Evolutionary conservation across 2,329 filamentous ascomycete species (phyloP), one percentile per base, ranked within the genome.

Genomic region (Cladosporium sp.): DNA sequence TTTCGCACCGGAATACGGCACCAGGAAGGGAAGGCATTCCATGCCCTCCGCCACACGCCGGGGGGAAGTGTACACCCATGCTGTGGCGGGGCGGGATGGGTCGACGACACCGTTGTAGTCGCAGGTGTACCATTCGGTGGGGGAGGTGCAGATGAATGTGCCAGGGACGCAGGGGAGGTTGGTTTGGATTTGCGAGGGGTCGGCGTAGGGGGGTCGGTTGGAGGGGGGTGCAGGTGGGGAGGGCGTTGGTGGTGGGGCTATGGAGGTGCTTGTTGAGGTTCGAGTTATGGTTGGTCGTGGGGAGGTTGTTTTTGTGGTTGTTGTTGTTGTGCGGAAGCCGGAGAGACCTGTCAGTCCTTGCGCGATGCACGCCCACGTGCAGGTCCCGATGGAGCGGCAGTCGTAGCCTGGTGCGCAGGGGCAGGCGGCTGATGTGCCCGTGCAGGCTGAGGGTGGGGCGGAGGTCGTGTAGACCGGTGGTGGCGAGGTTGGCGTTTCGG

Each of bases 81-180:
- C 47, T 13, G 47, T 40, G 7, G 55, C 40, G 6, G 57, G 45
- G 11, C 43, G 40, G 4, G 32, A 42, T 15, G 53, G 32, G 32
- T 54, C 54, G 5, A 27, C 22, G 22, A 27, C 58, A 43, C 59
- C 56, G 39, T 58, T 59, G 55, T 62, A 64, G 53, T 63, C 59
- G 59, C 69, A 72, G 7, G 68, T 72, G 37, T 64, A 61, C 59
- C 65, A 72, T 17, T 61, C 57, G 2, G 54, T 64, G 15, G 48
- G 22, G 3, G 60, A 64, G 22, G 63, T 64, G 66, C 70, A 72
- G 54, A 72, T 63, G 61, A 69, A 70, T n/a, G 66, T 64, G 17
- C 67, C 68, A 1, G 68, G 69, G 1, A 63, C 60, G 55, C 70
- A 73, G 29, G 68, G 67, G 1, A 68, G 61, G 50, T 66, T 68